These are phyloP conservation scores for Meripilus lineatus DNA, from an alignment of 1,284 basidiomycete species.

Conservation along the genomic window DNA sequence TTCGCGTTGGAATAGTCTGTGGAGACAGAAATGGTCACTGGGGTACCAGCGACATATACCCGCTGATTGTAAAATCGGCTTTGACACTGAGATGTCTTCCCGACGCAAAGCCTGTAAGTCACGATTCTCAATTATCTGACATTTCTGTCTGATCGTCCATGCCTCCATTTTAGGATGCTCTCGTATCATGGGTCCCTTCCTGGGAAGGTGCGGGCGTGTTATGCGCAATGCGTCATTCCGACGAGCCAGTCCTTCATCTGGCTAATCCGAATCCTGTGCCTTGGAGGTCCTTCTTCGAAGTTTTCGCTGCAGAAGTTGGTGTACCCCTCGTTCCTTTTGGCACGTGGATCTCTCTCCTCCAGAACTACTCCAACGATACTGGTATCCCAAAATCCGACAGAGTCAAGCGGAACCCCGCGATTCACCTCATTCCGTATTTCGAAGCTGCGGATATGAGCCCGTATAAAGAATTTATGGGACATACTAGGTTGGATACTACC, in stretches of 20 bases:
- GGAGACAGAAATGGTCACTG: no score
- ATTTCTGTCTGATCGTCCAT: not conserved
- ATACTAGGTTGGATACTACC: slow-evolving; percentile 4
- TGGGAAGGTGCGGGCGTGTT: slow-evolving; percentile 14
- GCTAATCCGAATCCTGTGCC: slow-evolving; percentile 23
- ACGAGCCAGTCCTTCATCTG: slow-evolving; percentile 21
- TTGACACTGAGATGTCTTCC: no score
- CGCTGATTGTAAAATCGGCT: no score
- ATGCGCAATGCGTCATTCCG: slow-evolving; percentile 15
- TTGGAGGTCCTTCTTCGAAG: slow-evolving; percentile 17
- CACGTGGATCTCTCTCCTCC: slow-evolving; percentile 18
- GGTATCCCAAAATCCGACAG: slow-evolving; percentile 9
- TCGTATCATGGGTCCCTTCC: slow-evolving; percentile 22
- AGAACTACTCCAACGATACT: slow-evolving; percentile 6
- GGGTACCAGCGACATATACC: no score
- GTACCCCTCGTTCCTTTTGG: slow-evolving; percentile 19
- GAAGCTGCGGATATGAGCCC: not conserved
- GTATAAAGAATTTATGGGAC: slow-evolving; percentile 5
- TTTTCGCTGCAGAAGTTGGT: slow-evolving; percentile 15
- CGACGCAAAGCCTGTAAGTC: no score
- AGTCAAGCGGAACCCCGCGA: slow-evolving; percentile 16
- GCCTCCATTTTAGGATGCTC: slow-evolving; percentile 7
- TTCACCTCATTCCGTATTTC: slow-evolving; percentile 20
- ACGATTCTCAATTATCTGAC: no score
- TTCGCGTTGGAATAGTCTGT: not conserved